These are phyloP conservation scores for Xerocomus amazonicus DNA, from an alignment of 1,284 basidiomycete species.

Conservation along the genomic window DNA sequence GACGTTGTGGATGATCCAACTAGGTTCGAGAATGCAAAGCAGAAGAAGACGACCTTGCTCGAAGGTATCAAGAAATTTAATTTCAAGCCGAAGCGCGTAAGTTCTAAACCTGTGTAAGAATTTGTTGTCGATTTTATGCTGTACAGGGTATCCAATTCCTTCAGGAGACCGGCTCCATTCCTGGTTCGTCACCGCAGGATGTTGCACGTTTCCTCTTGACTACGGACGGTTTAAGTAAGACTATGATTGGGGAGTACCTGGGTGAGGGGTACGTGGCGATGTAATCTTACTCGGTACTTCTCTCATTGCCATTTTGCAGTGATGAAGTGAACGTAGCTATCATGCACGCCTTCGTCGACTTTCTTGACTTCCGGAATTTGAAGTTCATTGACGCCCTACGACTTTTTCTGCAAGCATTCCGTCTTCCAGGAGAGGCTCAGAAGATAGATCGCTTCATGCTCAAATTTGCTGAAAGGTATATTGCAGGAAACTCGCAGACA, in stretches of 20 bases:
- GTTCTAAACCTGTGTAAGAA: conserved; percentile 16
- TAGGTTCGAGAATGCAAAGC: conserved; percentile 94
- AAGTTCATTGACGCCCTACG: conserved; percentile 87
- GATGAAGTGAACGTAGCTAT: conserved; percentile 84
- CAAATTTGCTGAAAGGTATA: conserved; percentile 95
- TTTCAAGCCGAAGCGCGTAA: conserved; percentile 90
- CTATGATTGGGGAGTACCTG: conserved; percentile 96
- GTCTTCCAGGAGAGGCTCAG: conserved; percentile 92
- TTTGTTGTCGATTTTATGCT: conserved; percentile 5
- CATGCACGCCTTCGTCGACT: conserved; percentile 96
- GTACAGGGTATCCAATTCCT: conserved; percentile 85
- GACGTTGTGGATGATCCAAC: conserved; percentile 85
- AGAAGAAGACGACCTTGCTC: conserved; percentile 92
- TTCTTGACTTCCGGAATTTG: conserved; percentile 79
- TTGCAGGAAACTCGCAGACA: conserved; percentile 79
- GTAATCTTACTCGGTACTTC: background rate
- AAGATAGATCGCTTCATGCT: conserved; percentile 99
- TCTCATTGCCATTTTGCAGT: conserved; percentile 40
- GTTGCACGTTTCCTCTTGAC: conserved; percentile 86
- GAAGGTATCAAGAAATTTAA: conserved; percentile 99
- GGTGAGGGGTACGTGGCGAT: conserved; percentile 78
- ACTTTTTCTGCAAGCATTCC: conserved; percentile 87
- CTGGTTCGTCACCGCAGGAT: conserved; percentile 69
- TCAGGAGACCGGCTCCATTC: conserved; percentile 86
- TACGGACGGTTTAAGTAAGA: conserved; percentile 93